A percentile compares a stretch with the other conserved stretches of the same genome.
These are phyloP conservation scores for Agrostemma githago DNA, from an alignment of 148 eudicot species.

Conservation along the genomic window DNA sequence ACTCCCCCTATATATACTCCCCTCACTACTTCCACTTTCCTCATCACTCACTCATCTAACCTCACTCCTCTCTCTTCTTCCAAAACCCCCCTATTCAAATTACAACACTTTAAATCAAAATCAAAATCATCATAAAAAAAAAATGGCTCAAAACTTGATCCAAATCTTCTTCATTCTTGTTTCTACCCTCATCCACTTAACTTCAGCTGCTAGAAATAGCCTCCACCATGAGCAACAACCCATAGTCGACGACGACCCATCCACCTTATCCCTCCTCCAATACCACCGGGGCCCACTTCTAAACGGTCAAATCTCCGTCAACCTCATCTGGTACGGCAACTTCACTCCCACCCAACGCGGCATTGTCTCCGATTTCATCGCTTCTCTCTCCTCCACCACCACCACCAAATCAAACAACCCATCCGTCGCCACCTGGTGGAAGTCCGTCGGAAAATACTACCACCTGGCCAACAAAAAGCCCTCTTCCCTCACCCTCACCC, in stretches of 20 bases:
- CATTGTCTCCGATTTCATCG: constrained; percentile 39
- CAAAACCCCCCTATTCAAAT: no score
- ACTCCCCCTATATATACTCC: constrained; percentile 10
- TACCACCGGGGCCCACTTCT: constrained; percentile 49
- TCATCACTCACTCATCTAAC: constrained; percentile 9
- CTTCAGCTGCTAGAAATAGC: constrained; percentile 2
- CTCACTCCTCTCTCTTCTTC: background rate
- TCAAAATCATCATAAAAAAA: background rate
- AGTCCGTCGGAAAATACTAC: constrained; percentile 32
- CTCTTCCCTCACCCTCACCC: constrained; percentile 21
- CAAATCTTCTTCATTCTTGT: background rate
- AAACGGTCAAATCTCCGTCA: constrained; percentile 37
- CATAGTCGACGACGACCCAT: constrained; percentile 14
- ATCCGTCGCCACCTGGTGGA: constrained; percentile 41
- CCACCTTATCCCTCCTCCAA: constrained; percentile 18
- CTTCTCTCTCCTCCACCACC: constrained; percentile 29
- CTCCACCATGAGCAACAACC: constrained; percentile 18
- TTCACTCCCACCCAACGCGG: constrained; percentile 39
- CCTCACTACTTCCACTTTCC: background rate
- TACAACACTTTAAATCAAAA: background rate
- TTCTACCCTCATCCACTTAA: constrained; percentile 8
- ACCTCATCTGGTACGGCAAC: constrained; percentile 50
- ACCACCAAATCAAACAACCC: background rate
- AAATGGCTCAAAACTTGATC: constrained; percentile 1
- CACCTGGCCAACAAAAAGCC: constrained; percentile 22